Evolutionary conservation across 1,284 basidiomycete genomes (phyloP), one percentile per base, ranked within the genome.

Genomic region (Irpex sp.): DNA sequence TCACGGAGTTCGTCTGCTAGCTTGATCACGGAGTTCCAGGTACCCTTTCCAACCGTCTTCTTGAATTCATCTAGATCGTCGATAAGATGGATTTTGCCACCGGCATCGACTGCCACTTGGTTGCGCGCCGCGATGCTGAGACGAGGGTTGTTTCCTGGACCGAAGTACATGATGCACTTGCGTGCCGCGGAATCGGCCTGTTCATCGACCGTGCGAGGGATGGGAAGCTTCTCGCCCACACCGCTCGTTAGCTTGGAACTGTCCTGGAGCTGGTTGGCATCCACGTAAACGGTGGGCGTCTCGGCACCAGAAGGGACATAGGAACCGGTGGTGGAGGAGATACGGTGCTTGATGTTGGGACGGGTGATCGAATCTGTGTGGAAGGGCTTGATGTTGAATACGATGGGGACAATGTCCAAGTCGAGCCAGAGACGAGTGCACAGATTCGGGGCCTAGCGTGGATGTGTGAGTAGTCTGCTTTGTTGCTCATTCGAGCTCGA

Each of bases 141-240:
- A 69, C 90, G 88, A 15, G 91, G 91, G 73, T 90, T 92, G 76
- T 92, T 92, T 68, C 81, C 82, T 15, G 90, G 90, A 21, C 89
- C 90, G 69, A 85, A 92, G 76, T 90, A 86, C 88, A 91, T 88
- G 72, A 93, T 76, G 70, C 84, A 86, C 72, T 93, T 93, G 70
- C 91, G 88, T 43, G 89, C 90, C 4, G 90, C 90, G 19, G 89
- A 91, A 69, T 93, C 91, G 43, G 90, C 89, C 75, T 92, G 90
- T 71, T 93, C 90, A 67, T 93, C 90, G 11, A 92, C 76, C 6
- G 88, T 91, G 64, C 90, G 87, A 4, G 83, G 82, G 61, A 92
- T 89, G 31, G 90, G 89, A 35, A 92, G 78, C 64, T 81, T 85
- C 49, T 81, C 83, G 39, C 80, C 74, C 26, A 85, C 79, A 43